Evolutionary conservation across 139 green algal species (phyloP).

Genomic region (Tetradesmus lagerheimii): DNA sequence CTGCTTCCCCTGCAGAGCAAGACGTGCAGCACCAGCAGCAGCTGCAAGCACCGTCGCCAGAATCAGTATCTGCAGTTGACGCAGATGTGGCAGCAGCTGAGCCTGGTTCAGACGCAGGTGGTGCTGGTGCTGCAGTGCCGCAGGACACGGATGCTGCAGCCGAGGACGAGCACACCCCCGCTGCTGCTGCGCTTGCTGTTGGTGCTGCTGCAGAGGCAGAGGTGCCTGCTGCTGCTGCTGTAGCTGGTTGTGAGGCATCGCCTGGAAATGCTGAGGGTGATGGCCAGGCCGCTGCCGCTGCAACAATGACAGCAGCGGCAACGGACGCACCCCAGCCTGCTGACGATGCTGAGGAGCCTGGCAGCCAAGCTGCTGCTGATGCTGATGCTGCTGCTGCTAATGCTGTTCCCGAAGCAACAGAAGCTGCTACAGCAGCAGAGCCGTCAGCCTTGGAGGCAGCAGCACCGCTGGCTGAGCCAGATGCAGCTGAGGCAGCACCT

Average conservation of each 20-base stretch:
- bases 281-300: neutral
- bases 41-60: neutral
- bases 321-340: neutral
- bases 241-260: neutral
- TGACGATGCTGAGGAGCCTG: neutral
- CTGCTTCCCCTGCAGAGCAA: neutral
- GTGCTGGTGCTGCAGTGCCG: neutral
- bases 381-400: neutral
- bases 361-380: neutral
- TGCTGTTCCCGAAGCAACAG: neutral
- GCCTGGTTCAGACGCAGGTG: neutral
- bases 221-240: neutral
- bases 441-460: neutral
- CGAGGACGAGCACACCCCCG: neutral
- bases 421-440: neutral
- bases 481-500: neutral
- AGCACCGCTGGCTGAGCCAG: neutral
- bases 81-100: neutral
- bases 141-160: too few species aligned
- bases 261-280: neutral
- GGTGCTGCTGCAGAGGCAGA: neutral
- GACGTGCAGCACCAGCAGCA: slow-evolving; percentile 9
- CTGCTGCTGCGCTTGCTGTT: neutral
- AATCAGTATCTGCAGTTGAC: neutral
- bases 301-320: neutral